phyloP scores from a whole-genome alignment of 1,284 basidiomycete species.

The Mycena sp. region DNA sequence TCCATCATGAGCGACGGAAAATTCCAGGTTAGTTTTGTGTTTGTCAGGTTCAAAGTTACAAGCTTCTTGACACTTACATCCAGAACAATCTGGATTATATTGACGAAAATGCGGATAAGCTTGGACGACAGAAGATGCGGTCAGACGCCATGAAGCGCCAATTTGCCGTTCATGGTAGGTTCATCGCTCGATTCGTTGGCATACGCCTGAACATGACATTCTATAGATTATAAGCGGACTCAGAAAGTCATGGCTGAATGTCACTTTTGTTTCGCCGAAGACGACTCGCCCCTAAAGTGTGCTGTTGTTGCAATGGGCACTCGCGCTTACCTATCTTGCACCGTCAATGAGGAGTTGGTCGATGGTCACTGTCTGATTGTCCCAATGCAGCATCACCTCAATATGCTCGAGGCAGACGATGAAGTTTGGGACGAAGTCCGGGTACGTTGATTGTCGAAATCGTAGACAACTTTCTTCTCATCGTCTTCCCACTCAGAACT shows the following conservation, averaged over 20 bases:
- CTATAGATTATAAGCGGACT: conserved; percentile 90
- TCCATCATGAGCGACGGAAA: conserved; percentile 90
- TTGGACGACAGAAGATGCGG: conserved; percentile 94
- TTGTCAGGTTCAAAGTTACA: not conserved
- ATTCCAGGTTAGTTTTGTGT: conserved; percentile 69
- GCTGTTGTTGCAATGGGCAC: conserved; percentile 93
- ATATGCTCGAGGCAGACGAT: conserved; percentile 93
- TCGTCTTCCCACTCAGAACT: no score
- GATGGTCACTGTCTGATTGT: conserved; percentile 94
- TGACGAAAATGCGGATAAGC: conserved; percentile 94
- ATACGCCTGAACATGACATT: no score
- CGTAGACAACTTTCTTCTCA: no score
- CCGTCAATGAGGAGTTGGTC: conserved; percentile 86
- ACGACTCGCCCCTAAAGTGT: conserved; percentile 83
- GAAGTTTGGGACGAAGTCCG: conserved; percentile 98
- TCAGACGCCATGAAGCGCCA: conserved; percentile 96
- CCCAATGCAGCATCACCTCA: conserved; percentile 93
- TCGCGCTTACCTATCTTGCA: conserved; percentile 89
- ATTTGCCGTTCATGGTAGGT: conserved; percentile 94
- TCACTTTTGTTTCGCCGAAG: conserved; percentile 89
- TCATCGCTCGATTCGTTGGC: no score
- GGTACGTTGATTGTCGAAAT: no score
- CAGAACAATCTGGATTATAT: conserved; percentile 94
- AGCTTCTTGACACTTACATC: not conserved
- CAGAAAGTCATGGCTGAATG: conserved; percentile 91